These are phyloP conservation scores for Candida ulmi DNA, from an alignment of 805 yeast species.

Conservation along the genomic window DNA sequence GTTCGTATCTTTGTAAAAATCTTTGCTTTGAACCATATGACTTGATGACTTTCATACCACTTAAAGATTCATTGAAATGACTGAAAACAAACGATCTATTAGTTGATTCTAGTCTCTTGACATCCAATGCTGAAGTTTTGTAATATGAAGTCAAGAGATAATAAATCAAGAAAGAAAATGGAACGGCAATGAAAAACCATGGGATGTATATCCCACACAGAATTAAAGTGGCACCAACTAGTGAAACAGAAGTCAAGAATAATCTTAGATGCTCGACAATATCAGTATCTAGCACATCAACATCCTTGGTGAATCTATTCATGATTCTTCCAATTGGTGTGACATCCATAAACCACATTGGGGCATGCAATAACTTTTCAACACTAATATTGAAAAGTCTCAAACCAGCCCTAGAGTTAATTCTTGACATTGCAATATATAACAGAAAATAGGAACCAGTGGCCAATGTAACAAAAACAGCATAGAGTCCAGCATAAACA, in stretches of 20 bases:
- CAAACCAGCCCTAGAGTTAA: slow-evolving; percentile 50
- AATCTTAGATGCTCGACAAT: slow-evolving; percentile 63
- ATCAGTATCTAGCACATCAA: slow-evolving; percentile 78
- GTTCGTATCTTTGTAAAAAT: slow-evolving; percentile 42
- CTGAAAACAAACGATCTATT: slow-evolving; percentile 67
- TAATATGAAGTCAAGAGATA: slow-evolving; percentile 46
- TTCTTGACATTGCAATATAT: slow-evolving; percentile 47
- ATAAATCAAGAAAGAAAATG: slow-evolving; percentile 41
- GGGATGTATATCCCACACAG: slow-evolving; percentile 69
- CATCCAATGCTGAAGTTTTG: slow-evolving; percentile 68
- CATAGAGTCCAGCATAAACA: slow-evolving; percentile 61
- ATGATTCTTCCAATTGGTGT: slow-evolving; percentile 83
- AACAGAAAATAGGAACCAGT: slow-evolving; percentile 42
- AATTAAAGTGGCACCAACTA: slow-evolving; percentile 57
- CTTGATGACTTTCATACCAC: slow-evolving; percentile 64
- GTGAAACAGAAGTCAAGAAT: slow-evolving; percentile 44
- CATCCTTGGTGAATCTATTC: slow-evolving; percentile 82
- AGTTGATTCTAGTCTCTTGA: slow-evolving; percentile 70
- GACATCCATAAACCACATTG: slow-evolving; percentile 79
- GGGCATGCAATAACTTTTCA: slow-evolving; percentile 55
- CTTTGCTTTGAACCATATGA: slow-evolving; percentile 43
- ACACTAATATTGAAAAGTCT: slow-evolving; percentile 54
- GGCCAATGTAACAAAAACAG: slow-evolving; percentile 48
- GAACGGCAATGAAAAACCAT: slow-evolving; percentile 66
- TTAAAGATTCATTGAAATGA: slow-evolving; percentile 64